Conservation (phyloP, 768 basidiomycete genomes). For the Mycena rosella region DNA sequence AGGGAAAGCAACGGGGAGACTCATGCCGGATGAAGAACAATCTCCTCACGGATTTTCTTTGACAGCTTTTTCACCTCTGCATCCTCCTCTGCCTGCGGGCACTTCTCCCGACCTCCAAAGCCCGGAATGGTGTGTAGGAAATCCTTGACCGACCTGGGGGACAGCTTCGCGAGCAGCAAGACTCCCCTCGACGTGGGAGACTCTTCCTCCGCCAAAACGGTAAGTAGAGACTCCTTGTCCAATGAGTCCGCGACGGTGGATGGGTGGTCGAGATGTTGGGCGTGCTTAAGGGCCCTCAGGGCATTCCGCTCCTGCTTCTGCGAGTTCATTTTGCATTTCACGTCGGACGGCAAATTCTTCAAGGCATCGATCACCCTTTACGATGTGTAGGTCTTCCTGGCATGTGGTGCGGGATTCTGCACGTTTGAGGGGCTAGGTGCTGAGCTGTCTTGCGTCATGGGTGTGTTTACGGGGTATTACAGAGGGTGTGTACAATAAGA, state of each 20-base stretch:
- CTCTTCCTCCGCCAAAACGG: neutral
- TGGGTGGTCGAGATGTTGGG: neutral
- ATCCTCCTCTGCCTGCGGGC: neutral
- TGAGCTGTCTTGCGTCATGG: too few relatives aligned
- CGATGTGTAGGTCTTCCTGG: too few relatives aligned
- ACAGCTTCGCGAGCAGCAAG: neutral
- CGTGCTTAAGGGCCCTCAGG: too few relatives aligned
- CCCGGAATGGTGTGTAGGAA: neutral
- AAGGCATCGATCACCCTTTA: too few relatives aligned
- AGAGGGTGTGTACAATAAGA: too few relatives aligned
- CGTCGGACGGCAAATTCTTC: too few relatives aligned
- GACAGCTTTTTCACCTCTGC: neutral
- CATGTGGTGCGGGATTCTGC: too few relatives aligned
- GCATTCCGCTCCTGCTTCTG: too few relatives aligned
- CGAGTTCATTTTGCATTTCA: too few relatives aligned
- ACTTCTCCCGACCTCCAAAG: neutral
- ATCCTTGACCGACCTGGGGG: neutral
- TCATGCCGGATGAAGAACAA: neutral
- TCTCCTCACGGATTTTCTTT: neutral
- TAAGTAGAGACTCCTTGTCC: constrained; percentile 7
- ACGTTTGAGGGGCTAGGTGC: too few relatives aligned
- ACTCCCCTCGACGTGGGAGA: neutral
- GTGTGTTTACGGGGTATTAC: too few relatives aligned
- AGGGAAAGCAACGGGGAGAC: constrained; percentile 5
- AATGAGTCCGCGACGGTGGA: neutral